These are phyloP conservation scores for Leptodontidium sp. DNA, from an alignment of 2,329 filamentous ascomycete genomes.

Conservation along the genomic window DNA sequence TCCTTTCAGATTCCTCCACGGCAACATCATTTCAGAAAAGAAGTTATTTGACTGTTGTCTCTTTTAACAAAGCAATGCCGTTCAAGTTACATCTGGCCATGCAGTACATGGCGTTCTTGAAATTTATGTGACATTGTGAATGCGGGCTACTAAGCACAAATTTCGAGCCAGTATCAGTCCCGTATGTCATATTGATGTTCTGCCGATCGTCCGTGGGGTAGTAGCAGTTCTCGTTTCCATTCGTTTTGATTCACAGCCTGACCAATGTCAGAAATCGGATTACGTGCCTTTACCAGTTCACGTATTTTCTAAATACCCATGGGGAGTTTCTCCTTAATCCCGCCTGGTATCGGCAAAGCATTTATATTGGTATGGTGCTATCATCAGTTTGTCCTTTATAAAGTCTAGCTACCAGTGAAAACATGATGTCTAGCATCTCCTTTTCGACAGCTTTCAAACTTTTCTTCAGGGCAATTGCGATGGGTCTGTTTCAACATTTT, in stretches of 20 bases:
- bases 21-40: background rate
- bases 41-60: background rate
- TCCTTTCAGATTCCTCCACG: background rate
- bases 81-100: too few species aligned
- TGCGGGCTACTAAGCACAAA: too few species aligned
- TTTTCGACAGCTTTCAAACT: background rate
- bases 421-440: background rate
- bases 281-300: background rate
- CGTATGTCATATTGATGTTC: background rate
- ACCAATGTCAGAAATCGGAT: constrained; percentile 9
- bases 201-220: background rate
- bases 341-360: constrained; percentile 17
- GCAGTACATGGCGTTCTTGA: background rate
- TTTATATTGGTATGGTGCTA: constrained; percentile 19
- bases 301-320: constrained; percentile 14
- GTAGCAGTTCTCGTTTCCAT: background rate
- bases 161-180: too few species aligned
- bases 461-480: background rate
- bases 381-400: background rate
- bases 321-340: constrained; percentile 5
- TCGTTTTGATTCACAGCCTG: background rate
- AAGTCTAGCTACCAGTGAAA: background rate
- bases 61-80: background rate
- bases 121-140: background rate
- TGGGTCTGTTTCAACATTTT: background rate